Evolutionary conservation across 2,329 filamentous ascomycete species (phyloP), one percentile per base, ranked within the genome.

Genomic region (Cryphonectria japonica): DNA sequence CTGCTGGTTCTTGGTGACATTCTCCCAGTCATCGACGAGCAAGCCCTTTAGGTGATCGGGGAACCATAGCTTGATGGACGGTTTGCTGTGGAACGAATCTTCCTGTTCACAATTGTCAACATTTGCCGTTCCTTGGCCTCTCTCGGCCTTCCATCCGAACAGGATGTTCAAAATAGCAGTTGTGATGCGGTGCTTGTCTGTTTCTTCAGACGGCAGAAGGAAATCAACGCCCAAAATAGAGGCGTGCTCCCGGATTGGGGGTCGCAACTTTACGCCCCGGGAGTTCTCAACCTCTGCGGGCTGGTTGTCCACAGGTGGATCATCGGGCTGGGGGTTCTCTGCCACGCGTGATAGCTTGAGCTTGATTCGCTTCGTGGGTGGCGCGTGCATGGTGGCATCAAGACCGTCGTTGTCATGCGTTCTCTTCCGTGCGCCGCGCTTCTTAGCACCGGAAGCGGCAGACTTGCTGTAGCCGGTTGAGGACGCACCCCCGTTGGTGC

Each of bases 1-100:
- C 78, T 95, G 93, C 76, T 94, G 89, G 79, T 97, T 96, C 83
- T 98, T 98, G 70, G 96, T 99, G 73, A 99, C 91, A 77, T 98
- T 97, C 81, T 99, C 96, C 96, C 96, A 99, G 80, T 99, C 96
- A 79, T 99, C 96, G 32, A 99, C 96, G 3, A 99, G 89, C 73
- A 97, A 87, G 22, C 93, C 93, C 83, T 98, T 98, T 75, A 99
- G 86, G 75, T 92, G 89, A 78, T 98, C 96, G 0, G 96, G 94
- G 74, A 98, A 90, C 66, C 91, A 87, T 59, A 99, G 88, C 76
- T 94, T 93, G 77, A 99, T 92, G 26, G 94, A 93, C 29, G 95
- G 95, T 71, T 94, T 91, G 73, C 88, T 87, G 78, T 94, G 89
- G 79, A 97, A 99, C 5, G 87, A 85, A 73, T 98, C 96, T 84